A percentile compares a stretch with the other conserved stretches of the same genome.
phyloP scores from a whole-genome alignment of 257 asterid genomes.

The Solanum dulcamara region DNA sequence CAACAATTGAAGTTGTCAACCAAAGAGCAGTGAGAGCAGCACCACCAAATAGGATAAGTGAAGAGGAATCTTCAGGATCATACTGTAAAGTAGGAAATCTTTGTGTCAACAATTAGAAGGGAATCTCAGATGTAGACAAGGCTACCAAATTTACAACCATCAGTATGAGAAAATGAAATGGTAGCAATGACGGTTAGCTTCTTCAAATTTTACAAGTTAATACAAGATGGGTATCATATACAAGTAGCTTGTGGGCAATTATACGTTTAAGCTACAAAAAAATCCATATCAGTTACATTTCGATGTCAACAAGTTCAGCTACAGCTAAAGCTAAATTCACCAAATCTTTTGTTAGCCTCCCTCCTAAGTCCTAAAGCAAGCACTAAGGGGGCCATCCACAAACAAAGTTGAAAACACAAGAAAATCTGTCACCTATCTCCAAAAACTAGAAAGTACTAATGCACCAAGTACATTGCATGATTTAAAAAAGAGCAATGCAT shows the following conservation, averaged over 20 bases:
- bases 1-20: conserved; percentile 45
- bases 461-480: neutral
- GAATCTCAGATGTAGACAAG: neutral
- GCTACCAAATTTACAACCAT: neutral
- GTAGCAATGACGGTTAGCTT: neutral
- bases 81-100: conserved; percentile 28
- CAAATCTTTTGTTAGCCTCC: neutral
- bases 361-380: neutral
- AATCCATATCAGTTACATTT: too few species aligned
- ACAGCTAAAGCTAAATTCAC: neutral
- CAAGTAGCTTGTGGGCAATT: neutral
- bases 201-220: neutral
- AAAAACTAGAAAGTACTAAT: neutral
- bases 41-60: conserved; percentile 43
- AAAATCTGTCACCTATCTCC: neutral
- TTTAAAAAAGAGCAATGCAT: neutral
- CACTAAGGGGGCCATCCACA: neutral
- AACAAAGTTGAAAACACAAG: neutral
- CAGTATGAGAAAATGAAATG: neutral
- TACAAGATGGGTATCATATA: neutral
- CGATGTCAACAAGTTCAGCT: neutral
- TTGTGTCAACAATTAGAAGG: conserved; percentile 5
- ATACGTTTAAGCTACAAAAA: neutral
- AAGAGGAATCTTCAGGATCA: conserved; percentile 25
- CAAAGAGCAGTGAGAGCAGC: conserved; percentile 47